Conservation (phyloP, 148 eudicot genomes). For the Hydrangea macrophylla region DNA sequence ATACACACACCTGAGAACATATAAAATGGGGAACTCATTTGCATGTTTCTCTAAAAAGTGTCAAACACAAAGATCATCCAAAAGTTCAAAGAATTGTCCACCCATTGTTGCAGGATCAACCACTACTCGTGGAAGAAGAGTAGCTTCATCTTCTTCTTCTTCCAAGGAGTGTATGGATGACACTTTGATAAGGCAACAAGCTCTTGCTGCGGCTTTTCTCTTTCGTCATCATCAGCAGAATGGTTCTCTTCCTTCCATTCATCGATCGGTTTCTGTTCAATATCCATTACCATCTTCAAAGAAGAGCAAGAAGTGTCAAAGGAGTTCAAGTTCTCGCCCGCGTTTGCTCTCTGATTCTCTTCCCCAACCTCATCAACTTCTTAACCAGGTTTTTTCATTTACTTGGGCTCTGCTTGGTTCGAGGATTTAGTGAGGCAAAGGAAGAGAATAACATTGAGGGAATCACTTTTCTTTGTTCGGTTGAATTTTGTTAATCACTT, state of each 20-base stretch:
- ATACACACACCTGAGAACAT: no score
- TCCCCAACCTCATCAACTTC: constrained; percentile 3
- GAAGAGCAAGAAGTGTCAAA: constrained; percentile 1
- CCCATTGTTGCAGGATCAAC: background rate
- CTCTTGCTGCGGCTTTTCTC: constrained; percentile 24
- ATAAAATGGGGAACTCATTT: constrained; percentile 25
- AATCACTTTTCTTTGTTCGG: no score
- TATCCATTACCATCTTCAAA: constrained; percentile 4
- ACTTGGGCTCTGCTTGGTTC: no score
- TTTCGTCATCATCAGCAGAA: constrained; percentile 24
- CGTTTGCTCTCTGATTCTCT: constrained; percentile 8
- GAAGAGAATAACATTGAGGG: no score
- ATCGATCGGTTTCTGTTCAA: constrained; percentile 22
- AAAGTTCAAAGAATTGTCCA: background rate
- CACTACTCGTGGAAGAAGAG: background rate
- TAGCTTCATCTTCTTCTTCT: background rate
- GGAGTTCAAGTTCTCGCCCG: constrained; percentile 15
- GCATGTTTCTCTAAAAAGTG: constrained; percentile 12
- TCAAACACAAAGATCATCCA: background rate
- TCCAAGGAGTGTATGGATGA: constrained; percentile 16
- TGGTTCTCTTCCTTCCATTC: constrained; percentile 16
- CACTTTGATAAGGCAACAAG: constrained; percentile 17
- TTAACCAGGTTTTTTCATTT: constrained; percentile 13
- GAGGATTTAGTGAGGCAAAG: no score
- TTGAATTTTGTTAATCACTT: no score